Base-by-base conservation (phyloP, 108 stramenopile species). In the Skeletonema tropicum region DNA sequence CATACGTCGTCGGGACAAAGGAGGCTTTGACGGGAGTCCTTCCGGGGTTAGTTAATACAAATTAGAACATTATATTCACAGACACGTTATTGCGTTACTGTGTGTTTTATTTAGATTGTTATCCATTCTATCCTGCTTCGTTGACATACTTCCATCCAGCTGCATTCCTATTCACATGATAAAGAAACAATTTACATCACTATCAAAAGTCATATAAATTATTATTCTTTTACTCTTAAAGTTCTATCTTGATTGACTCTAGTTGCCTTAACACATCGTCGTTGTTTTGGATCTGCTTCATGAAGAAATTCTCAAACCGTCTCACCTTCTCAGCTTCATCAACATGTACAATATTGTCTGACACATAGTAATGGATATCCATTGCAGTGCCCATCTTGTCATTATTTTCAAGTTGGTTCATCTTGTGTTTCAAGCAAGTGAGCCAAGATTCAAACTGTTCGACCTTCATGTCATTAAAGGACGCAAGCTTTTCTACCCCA, bases 281-380 rank as follows among this genome's bases (percentile, higher is more conserved):
- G 31, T 88, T 89, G 66, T 92, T 90, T 15, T 62, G 63, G 70
- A 87, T 90, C 69, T 92, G 90, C 46, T 84, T 84, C 82, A 94
- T 85, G 66, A 94, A 94, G 85, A 86, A 94, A 48, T 87, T 92
- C 74, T 94, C 94, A 68, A 91, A 94, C 63, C 91, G 83, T 71
- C 91, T 87, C 60, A 87, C 80, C 78, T 92, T 92, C 67, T 94
- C 94, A 3, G 94, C 90, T 76, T 90, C 94, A 65, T 94, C 91
- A 17, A 94, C 86, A 66, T 94, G 91, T 15, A 92, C 90, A 25
- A 87, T 82, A 52, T 88, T 85, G 19, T 75, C 86, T 1, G 77
- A 62, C 2, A 80, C 68, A 60, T 87, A 86, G 66, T 88, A 94
- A 60, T 94, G 94, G 71, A 94, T 90, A 65, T 92, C 94, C 86